Percentiles rank a stretch among this genome's conserved stretches.
These are phyloP conservation scores for Quercus variabilis DNA, from an alignment of 306 rosid species.

Conservation along the genomic window DNA sequence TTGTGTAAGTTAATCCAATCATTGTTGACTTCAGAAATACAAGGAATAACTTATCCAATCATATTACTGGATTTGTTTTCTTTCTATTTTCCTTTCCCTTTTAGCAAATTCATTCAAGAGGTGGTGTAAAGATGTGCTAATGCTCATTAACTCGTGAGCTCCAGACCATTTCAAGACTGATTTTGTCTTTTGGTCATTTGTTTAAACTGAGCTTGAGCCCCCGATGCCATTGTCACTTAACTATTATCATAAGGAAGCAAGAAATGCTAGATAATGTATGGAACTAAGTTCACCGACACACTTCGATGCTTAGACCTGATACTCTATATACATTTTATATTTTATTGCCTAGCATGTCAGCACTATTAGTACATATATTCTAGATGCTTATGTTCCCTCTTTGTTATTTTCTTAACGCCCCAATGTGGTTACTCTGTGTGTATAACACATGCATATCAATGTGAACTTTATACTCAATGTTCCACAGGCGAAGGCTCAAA, in stretches of 20 bases:
- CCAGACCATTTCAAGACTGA: background rate
- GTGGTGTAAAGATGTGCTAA: background rate
- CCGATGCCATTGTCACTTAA: background rate
- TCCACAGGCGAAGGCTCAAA: conserved; percentile 43
- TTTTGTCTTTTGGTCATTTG: background rate
- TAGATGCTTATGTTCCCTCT: background rate
- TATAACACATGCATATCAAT: background rate
- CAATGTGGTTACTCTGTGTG: background rate
- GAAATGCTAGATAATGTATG: background rate
- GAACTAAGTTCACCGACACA: background rate
- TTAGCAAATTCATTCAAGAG: background rate
- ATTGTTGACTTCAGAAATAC: background rate
- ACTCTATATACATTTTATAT: background rate
- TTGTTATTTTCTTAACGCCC: background rate
- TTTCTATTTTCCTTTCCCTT: background rate
- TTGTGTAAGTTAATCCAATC: no score
- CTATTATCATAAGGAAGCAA: background rate
- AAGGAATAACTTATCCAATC: background rate
- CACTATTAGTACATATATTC: background rate
- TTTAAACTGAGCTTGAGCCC: background rate
- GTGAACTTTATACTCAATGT: conserved; percentile 12
- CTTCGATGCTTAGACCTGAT: background rate
- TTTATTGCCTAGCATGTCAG: background rate
- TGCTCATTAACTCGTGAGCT: background rate
- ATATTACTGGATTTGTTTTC: background rate